Evolutionary conservation across 2,329 filamentous ascomycete species (phyloP).

Genomic region (Diaporthe vexans): DNA sequence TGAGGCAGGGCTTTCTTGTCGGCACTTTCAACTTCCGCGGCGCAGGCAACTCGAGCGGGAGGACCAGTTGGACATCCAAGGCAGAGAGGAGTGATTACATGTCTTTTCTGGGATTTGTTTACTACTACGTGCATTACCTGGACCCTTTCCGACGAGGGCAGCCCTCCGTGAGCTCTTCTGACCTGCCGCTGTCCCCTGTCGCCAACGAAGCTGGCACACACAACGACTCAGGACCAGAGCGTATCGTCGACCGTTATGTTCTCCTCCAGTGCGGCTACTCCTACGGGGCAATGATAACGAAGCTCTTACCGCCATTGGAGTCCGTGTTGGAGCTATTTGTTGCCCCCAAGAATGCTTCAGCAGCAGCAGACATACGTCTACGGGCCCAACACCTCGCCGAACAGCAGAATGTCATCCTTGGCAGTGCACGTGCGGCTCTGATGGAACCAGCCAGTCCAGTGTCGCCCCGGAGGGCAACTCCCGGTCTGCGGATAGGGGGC

Average conservation of each 20-base stretch:
- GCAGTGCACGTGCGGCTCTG: slow-evolving; percentile 52
- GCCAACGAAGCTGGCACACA: not conserved
- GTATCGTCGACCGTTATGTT: slow-evolving; percentile 43
- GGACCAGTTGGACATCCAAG: slow-evolving; percentile 88
- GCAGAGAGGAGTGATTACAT: slow-evolving; percentile 87
- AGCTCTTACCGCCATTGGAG: slow-evolving; percentile 75
- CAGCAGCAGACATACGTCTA: slow-evolving; percentile 77
- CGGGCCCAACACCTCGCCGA: slow-evolving; percentile 78
- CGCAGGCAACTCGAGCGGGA: slow-evolving; percentile 79
- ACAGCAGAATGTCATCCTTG: slow-evolving; percentile 68
- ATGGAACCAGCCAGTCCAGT: slow-evolving; percentile 46
- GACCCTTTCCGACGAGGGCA: slow-evolving; percentile 52
- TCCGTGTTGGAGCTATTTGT: slow-evolving; percentile 73
- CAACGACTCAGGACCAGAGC: slow-evolving; percentile 7
- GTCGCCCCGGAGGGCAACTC: slow-evolving; percentile 43
- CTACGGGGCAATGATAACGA: slow-evolving; percentile 88
- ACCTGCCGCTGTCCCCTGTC: slow-evolving; percentile 16
- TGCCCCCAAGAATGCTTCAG: slow-evolving; percentile 64
- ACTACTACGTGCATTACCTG: slow-evolving; percentile 78
- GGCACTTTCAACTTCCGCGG: slow-evolving; percentile 96
- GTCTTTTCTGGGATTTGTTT: slow-evolving; percentile 84
- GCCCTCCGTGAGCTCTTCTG: slow-evolving; percentile 3
- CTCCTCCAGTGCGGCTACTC: slow-evolving; percentile 93
- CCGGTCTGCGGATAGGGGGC: slow-evolving; percentile 65
- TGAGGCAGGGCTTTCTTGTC: slow-evolving; percentile 81